These are phyloP conservation scores for Suillus fuscotomentosus DNA, from an alignment of 768 basidiomycete genomes.

Conservation along the genomic window DNA sequence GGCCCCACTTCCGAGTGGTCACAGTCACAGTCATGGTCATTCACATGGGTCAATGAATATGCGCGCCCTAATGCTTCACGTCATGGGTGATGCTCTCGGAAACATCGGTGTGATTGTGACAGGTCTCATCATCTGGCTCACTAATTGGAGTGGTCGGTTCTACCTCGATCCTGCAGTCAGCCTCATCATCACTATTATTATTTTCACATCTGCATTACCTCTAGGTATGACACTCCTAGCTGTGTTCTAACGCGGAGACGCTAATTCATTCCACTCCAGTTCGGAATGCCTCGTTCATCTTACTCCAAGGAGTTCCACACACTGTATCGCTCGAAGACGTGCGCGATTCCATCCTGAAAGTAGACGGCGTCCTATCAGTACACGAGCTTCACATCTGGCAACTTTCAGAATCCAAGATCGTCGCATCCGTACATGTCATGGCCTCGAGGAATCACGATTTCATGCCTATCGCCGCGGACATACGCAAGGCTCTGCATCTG, in stretches of 20 bases:
- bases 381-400: conserved; percentile 99
- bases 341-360: conserved; percentile 69
- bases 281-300: conserved; percentile 89
- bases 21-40: conserved; percentile 32
- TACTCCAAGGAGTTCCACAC: conserved; percentile 91
- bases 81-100: conserved; percentile 94
- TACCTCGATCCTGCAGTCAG: conserved; percentile 94
- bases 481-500: conserved; percentile 81
- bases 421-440: conserved; percentile 94
- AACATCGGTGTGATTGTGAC: conserved; percentile 97
- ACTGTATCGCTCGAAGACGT: conserved; percentile 88
- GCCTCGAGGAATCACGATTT: conserved; percentile 82
- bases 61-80: conserved; percentile 90
- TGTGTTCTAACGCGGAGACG: background rate
- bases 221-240: conserved; percentile 52
- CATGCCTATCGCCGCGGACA: conserved; percentile 84
- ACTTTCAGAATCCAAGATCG: conserved; percentile 90
- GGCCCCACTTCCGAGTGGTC: conserved; percentile 13
- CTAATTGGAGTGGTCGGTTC: conserved; percentile 78
- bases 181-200: conserved; percentile 92
- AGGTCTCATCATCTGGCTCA: conserved; percentile 92
- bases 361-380: conserved; percentile 79
- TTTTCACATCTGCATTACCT: conserved; percentile 93
- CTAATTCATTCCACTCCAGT: conserved; percentile 40
- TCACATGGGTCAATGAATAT: conserved; percentile 88